A percentile compares a stretch with the other conserved stretches of the same genome.
Evolutionary conservation across 257 asterid species (phyloP).

Genomic region (Coffea eugenioides): DNA sequence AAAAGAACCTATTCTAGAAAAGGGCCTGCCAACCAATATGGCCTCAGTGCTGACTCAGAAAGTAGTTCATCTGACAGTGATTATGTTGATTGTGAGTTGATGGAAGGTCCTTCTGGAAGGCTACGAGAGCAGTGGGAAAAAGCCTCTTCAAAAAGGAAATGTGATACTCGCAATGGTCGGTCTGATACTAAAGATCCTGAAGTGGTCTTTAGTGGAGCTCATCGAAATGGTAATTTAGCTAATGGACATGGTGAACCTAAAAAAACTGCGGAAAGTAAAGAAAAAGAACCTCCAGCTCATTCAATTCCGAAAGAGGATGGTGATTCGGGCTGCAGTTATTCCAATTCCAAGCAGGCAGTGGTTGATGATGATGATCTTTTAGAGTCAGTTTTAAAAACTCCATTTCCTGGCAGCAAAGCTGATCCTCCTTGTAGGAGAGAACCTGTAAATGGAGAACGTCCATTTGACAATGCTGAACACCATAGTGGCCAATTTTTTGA

Average conservation of each 20-base stretch:
- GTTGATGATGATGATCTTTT: conserved; percentile 7
- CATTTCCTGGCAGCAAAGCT: conserved; percentile 9
- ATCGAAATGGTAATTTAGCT: conserved; percentile 23
- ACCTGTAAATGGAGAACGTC: conserved; percentile 20
- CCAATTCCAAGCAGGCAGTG: neutral
- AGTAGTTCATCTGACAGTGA: conserved; percentile 48
- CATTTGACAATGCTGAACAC: conserved; percentile 16
- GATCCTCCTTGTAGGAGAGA: conserved; percentile 15
- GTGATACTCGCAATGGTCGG: conserved; percentile 30
- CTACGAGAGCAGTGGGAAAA: conserved; percentile 78
- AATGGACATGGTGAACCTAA: conserved; percentile 20
- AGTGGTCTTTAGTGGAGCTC: conserved; percentile 16
- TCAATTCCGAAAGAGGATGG: conserved; percentile 19
- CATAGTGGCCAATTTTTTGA: conserved; percentile 19
- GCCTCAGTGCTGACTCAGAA: conserved; percentile 45
- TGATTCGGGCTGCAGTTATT: neutral
- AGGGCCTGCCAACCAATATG: conserved; percentile 42
- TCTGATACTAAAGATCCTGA: conserved; percentile 32
- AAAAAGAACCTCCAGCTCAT: conserved; percentile 27
- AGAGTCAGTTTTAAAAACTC: conserved; percentile 17
- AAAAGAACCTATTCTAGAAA: conserved; percentile 89
- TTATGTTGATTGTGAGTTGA: conserved; percentile 56
- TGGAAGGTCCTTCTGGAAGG: conserved; percentile 66
- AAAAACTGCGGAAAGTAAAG: conserved; percentile 25
- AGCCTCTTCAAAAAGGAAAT: conserved; percentile 62